A percentile compares a stretch with the other conserved stretches of the same genome.
Evolutionary conservation across 2,329 filamentous ascomycete species (phyloP).

Genomic region (Allantophomopsis lycopodina): DNA sequence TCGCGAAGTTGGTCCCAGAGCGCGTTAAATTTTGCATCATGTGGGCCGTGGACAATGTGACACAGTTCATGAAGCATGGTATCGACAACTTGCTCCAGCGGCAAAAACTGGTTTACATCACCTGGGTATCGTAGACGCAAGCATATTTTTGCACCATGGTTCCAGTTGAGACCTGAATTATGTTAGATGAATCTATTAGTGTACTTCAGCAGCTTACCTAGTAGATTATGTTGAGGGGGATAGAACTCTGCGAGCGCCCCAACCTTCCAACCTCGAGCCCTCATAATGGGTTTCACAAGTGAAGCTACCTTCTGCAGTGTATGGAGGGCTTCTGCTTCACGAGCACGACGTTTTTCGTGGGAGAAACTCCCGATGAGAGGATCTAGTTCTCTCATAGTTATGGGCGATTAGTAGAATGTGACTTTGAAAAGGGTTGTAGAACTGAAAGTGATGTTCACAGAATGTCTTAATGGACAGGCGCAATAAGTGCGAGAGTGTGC

Average conservation of each 20-base stretch:
- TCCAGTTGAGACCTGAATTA: conserved; percentile 55
- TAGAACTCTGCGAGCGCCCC: conserved; percentile 74
- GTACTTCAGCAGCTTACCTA: conserved; percentile 36
- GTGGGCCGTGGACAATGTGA: conserved; percentile 76
- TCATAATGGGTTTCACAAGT: conserved; percentile 89
- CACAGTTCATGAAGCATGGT: conserved; percentile 90
- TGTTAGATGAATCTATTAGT: background rate
- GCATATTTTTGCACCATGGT: conserved; percentile 65
- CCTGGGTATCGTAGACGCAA: conserved; percentile 66
- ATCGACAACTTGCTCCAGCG: conserved; percentile 68
- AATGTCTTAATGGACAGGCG: too few relatives aligned
- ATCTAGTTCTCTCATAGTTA: conserved; percentile 19
- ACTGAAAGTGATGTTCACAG: background rate
- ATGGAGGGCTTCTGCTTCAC: conserved; percentile 35
- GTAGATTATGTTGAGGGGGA: conserved; percentile 56
- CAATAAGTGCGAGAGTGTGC: too few relatives aligned
- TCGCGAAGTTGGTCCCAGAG: conserved; percentile 84
- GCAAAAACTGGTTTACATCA: conserved; percentile 65
- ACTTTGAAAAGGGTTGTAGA: too few relatives aligned
- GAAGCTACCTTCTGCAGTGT: conserved; percentile 72
- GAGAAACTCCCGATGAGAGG: conserved; percentile 33
- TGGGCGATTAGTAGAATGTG: background rate
- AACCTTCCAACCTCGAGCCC: conserved; percentile 71
- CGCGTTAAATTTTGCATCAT: conserved; percentile 70
- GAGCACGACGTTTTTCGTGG: conserved; percentile 31